Base-by-base conservation (phyloP, 2,329 filamentous ascomycete species). In the Phialophora chinensis region DNA sequence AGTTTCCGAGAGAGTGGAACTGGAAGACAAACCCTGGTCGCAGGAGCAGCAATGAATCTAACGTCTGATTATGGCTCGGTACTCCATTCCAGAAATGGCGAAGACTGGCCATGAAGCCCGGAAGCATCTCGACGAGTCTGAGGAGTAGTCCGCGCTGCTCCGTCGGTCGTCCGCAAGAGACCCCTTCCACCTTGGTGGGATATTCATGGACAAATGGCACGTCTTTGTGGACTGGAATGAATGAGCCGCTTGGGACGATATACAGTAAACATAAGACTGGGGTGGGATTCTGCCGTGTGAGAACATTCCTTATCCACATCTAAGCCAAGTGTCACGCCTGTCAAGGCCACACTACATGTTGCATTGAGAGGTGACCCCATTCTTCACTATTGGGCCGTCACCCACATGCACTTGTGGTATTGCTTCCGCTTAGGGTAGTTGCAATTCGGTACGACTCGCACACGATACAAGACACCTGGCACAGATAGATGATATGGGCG, bases 21-120 rank as follows among this genome's bases (percentile, higher is more conserved):
- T 53, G 3, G 60, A 56, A 8, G 60, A 55, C 47, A 61, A 61
- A 12, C 11, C 12, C 3, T 42, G 35, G 33, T 25, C 47, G 12
- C 25, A 44, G n/a, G 31, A 17, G 11, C 52, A n/a, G 52, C 23
- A 55, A 33, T 33, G 52, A 29, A 42, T 6, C 3, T 17, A 17
- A 38, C 35, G 2, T 5, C 12, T 38, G 35, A 17, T 38, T 38
- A 38, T 38, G 12, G 11, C 4, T 38, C 12, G 12, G 35, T 17
- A 17, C 12, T 17, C 12, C 35, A 6, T 38, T 17, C 4, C 35
- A 17, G 35, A 38, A 38, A 17, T 17, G 35, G 35, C 35, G 5
- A 3, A 38, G 12, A 38, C 14, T 14, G 12, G 17, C 3, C 12
- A 38, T 17, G 35, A 38, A 5, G 11, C 3, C 1, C 35, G 35